A percentile compares a stretch with the other conserved stretches of the same genome.
phyloP scores from a whole-genome alignment of 441 rosid species.

The Aleurites moluccanus region DNA sequence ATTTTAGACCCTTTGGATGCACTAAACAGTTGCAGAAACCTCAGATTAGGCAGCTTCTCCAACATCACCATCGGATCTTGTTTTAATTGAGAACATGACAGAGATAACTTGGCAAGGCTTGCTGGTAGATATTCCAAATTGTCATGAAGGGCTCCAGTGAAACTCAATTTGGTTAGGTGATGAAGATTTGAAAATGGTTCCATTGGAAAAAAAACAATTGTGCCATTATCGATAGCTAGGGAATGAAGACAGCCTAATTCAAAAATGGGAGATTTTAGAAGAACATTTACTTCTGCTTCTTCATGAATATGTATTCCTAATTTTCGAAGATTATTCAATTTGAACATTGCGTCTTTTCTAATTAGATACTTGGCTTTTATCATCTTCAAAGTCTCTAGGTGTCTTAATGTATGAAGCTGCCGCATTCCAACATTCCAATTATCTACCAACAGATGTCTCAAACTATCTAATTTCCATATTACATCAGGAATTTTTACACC shows the following conservation, averaged over 20 bases:
- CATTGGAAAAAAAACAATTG: too few relatives aligned
- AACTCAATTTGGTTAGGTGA: too few relatives aligned
- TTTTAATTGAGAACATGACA: background rate
- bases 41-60: too few relatives aligned
- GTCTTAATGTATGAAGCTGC: background rate
- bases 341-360: background rate
- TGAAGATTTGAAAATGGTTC: too few relatives aligned
- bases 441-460: conserved; percentile 2
- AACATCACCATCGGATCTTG: conserved; percentile 10
- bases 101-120: background rate
- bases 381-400: conserved; percentile 7
- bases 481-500: background rate
- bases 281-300: background rate
- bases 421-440: too few relatives aligned
- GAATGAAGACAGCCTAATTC: background rate
- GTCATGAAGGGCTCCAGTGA: background rate
- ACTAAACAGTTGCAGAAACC: background rate
- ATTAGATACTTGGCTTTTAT: background rate
- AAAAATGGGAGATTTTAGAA: conserved; percentile 5
- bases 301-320: background rate
- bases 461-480: background rate
- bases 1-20: too few relatives aligned
- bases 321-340: conserved; percentile 10
- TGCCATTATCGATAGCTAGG: background rate
- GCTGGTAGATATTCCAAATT: background rate